A percentile compares a stretch with the other conserved stretches of the same genome.
These are phyloP conservation scores for Trichoderma polysporum DNA, from an alignment of 2,329 filamentous ascomycete genomes.

Conservation along the genomic window DNA sequence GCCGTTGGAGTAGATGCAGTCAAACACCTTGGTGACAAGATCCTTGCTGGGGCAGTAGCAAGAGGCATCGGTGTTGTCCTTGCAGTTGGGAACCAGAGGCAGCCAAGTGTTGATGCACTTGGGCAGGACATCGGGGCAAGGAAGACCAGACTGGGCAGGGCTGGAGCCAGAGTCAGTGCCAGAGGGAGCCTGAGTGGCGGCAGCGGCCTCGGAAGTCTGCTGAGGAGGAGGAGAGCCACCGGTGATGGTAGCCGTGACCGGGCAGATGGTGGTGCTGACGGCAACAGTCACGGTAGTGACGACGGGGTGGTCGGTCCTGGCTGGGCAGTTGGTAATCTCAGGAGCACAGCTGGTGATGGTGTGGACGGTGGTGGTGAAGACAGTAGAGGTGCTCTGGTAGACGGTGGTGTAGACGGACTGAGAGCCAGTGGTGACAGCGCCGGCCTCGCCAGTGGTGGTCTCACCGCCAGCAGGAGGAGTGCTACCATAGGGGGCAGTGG, in stretches of 20 bases:
- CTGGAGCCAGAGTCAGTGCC: slow-evolving; percentile 22
- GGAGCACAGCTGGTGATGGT: slow-evolving; percentile 53
- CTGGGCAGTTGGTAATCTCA: slow-evolving; percentile 52
- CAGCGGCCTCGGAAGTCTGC: slow-evolving; percentile 22
- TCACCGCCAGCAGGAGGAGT: too few species aligned
- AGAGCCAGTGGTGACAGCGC: slow-evolving; percentile 22
- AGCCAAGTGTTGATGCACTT: slow-evolving; percentile 93
- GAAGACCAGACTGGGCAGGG: slow-evolving; percentile 32
- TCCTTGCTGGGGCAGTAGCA: slow-evolving; percentile 84
- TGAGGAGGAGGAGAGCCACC: slow-evolving; percentile 21
- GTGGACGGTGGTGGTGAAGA: slow-evolving; percentile 50
- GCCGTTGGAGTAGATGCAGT: slow-evolving; percentile 78
- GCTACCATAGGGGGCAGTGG: too few species aligned
- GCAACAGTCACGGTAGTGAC: slow-evolving; percentile 55
- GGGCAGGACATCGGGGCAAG: slow-evolving; percentile 72
- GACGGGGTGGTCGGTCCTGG: slow-evolving; percentile 42
- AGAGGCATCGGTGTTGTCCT: slow-evolving; percentile 74
- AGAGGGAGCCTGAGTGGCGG: slow-evolving; percentile 23
- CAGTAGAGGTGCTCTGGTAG: slow-evolving; percentile 48
- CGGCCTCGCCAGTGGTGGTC: slow-evolving; percentile 17
- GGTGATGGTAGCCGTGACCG: slow-evolving; percentile 54
- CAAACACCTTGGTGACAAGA: slow-evolving; percentile 77
- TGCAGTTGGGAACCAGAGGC: slow-evolving; percentile 65
- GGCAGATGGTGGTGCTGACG: slow-evolving; percentile 61
- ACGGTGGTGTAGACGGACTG: slow-evolving; percentile 32